Conservation (phyloP, 1,284 basidiomycete genomes). For the Sanghuangporus weigelae region DNA sequence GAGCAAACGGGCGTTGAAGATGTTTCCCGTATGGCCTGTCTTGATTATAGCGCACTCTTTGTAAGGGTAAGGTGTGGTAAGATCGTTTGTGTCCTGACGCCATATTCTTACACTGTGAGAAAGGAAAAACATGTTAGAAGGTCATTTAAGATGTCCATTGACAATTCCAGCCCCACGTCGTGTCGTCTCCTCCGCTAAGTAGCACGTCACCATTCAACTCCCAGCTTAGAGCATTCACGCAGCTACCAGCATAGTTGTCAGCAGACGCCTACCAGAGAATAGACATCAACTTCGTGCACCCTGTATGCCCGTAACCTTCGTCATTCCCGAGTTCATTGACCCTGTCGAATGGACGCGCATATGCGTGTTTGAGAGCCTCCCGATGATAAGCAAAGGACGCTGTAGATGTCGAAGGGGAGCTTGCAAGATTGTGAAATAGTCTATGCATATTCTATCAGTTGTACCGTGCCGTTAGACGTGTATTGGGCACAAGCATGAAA, state of each 20-base stretch:
- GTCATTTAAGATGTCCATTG: slow-evolving; percentile 21
- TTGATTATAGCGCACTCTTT: slow-evolving; percentile 56
- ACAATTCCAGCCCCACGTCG: slow-evolving; percentile 47
- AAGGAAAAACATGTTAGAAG: not conserved
- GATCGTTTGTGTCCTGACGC: slow-evolving; percentile 44
- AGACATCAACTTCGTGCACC: slow-evolving; percentile 36
- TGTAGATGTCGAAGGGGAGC: slow-evolving; percentile 2
- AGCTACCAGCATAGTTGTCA: slow-evolving; percentile 37
- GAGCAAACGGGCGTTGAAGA: slow-evolving; percentile 84
- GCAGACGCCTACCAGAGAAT: not conserved
- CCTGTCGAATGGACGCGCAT: slow-evolving; percentile 34
- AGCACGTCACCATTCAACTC: slow-evolving; percentile 68
- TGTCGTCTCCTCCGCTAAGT: slow-evolving; percentile 81
- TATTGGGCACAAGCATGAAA: not conserved
- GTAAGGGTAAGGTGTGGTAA: slow-evolving; percentile 49
- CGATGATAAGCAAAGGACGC: not conserved
- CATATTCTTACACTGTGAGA: slow-evolving; percentile 59
- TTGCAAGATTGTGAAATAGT: slow-evolving; percentile 4
- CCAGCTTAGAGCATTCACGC: slow-evolving; percentile 87
- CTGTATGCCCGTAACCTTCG: slow-evolving; percentile 50
- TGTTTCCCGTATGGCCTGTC: slow-evolving; percentile 83
- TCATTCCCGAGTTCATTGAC: slow-evolving; percentile 63
- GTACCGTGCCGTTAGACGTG: not conserved
- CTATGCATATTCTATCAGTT: not conserved
- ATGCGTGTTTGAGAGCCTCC: slow-evolving; percentile 1